Percentiles rank a stretch among this genome's conserved stretches.
Evolutionary conservation across 768 basidiomycete species (phyloP).

Genomic region (Leccinum subtestaceum): DNA sequence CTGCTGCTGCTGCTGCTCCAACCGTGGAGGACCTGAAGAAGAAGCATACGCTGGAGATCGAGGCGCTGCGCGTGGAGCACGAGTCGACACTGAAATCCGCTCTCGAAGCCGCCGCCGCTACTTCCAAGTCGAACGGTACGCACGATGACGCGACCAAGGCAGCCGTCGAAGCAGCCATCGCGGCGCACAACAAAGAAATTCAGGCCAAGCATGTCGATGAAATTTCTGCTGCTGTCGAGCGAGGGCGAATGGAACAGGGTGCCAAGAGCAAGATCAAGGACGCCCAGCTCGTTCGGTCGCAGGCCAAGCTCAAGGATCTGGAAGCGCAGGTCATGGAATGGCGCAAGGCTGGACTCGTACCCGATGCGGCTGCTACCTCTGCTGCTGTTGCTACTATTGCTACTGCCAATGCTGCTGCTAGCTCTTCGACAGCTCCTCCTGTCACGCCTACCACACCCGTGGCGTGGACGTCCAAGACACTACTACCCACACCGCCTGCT

Average conservation of each 20-base stretch:
- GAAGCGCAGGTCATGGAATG: constrained; percentile 61
- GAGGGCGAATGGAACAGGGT: constrained; percentile 61
- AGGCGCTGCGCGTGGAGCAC: no score
- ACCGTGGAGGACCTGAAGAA: no score
- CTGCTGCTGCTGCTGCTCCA: no score
- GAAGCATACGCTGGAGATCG: no score
- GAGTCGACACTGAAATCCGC: no score
- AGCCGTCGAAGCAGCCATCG: constrained; percentile 48
- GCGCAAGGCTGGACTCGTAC: constrained; percentile 49
- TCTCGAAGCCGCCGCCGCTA: no score
- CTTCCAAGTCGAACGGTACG: constrained; percentile 29
- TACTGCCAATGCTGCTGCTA: constrained; percentile 13
- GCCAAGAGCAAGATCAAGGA: constrained; percentile 72
- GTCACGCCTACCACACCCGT: constrained; percentile 29
- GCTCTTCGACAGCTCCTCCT: constrained; percentile 15
- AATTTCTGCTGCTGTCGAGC: constrained; percentile 62
- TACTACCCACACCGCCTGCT: constrained; percentile 4
- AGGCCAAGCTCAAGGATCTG: constrained; percentile 63
- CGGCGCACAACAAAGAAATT: constrained; percentile 45
- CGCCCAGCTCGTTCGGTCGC: constrained; percentile 57
- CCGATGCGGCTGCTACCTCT: constrained; percentile 33
- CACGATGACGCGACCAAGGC: constrained; percentile 40
- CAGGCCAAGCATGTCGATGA: constrained; percentile 51
- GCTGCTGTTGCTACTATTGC: constrained; percentile 8
- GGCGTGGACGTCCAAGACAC: constrained; percentile 24